phyloP scores from a whole-genome alignment of 345 rosid genomes.

The Syzygium aromaticum region DNA sequence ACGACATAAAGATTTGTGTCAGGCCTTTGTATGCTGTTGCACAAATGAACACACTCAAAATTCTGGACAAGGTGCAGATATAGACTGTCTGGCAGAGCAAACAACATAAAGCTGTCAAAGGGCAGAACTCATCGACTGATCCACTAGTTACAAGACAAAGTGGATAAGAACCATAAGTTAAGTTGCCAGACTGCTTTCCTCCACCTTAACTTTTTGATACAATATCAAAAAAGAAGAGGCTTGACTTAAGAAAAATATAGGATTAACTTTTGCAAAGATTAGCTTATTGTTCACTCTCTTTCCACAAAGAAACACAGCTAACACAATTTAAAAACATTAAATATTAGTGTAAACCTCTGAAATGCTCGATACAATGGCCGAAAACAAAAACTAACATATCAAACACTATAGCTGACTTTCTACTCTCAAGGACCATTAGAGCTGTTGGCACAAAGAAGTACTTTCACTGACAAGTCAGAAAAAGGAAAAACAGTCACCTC shows the following conservation, averaged over 20 bases:
- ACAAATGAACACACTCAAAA: neutral
- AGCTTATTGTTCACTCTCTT: neutral
- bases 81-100: neutral
- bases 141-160: neutral
- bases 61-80: neutral
- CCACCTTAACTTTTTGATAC: neutral
- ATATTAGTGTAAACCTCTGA: neutral
- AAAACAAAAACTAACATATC: neutral
- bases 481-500: slow-evolving; percentile 33
- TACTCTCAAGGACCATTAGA: neutral
- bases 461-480: neutral
- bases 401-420: neutral
- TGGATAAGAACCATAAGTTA: neutral
- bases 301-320: neutral
- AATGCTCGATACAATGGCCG: neutral
- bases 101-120: neutral
- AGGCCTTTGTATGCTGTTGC: neutral
- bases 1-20: neutral
- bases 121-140: neutral
- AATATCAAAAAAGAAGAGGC: neutral
- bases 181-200: neutral
- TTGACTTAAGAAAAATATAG: neutral
- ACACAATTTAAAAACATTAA: neutral
- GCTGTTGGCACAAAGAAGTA: neutral
- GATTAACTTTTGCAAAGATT: neutral